Base-by-base conservation (phyloP, 208 protist species). In the Acanthamoeba lenticulata region DNA sequence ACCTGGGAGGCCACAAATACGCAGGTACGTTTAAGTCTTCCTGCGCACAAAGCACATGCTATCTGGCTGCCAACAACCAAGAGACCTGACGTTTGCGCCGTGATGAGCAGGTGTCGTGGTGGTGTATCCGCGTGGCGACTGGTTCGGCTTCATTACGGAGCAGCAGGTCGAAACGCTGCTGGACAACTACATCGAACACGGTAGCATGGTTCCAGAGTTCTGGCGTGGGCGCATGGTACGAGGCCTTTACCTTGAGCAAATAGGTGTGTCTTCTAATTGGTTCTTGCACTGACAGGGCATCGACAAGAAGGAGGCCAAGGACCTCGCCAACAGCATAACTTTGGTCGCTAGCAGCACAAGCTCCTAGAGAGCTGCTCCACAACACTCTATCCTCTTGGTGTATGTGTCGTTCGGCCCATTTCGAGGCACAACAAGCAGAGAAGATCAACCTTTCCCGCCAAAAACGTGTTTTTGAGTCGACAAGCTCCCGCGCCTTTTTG, bases 171-270 rank as follows among this genome's bases (percentile, higher is more conserved):
- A 72, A 38, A 72, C 24, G 32, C 62, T 72, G 1, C 32, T 72
- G 62, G 62, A 72, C 32, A 72, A 72, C 62, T 72, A 72, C 62
- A 72, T 72, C 62, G 62, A 72, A n/a, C 62, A 72, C 62, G 62
- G 62, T n/a, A 38, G 29, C 62, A 29, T 72, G 27, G 62, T 72
- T n/a, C 62, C 62, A 2, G 62, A 72, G 3, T n/a, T 34, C 62
- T 72, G 62, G 62, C 62, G 62, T 15, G 62, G 62, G 27, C 62
- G 62, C 2, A 72, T 72, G 62, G 62, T 72, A 72, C 32, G 21
- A 1, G 52, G 21, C 32, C 60, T 36, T 2, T 0, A 9, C 3
- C 11, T 36, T 69, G 21, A 2, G 60, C 9, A n/a, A 9, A 38
- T n/a, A n/a, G 32, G 60, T 27, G n/a, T n/a, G n/a, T n/a, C n/a